Percentiles rank a stretch among this genome's conserved stretches.
These are phyloP conservation scores for Nakaseomyces sp. DNA, from an alignment of 1,139 yeast genomes.

Conservation along the genomic window DNA sequence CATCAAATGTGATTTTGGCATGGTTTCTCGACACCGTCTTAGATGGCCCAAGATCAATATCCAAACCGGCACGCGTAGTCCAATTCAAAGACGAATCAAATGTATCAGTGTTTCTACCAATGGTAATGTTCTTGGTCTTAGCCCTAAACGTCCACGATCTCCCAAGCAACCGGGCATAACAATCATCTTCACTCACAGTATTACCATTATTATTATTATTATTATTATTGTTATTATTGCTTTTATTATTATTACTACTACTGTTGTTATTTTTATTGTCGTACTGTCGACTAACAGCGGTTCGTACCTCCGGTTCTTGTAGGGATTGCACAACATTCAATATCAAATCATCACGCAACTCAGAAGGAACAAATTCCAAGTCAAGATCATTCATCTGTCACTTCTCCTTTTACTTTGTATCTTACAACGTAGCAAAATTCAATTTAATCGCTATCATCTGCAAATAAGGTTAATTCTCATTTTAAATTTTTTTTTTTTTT, in stretches of 20 bases:
- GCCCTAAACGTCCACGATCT: conserved; percentile 86
- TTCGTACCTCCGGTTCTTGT: neutral
- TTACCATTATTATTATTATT: neutral
- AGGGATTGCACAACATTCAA: neutral
- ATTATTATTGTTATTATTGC: too few relatives aligned
- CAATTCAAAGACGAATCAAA: conserved; percentile 12
- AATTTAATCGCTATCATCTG: too few relatives aligned
- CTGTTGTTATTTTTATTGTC: neutral
- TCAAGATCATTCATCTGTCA: neutral
- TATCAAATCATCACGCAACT: neutral
- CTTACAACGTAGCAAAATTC: too few relatives aligned
- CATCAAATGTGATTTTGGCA: conserved; percentile 73
- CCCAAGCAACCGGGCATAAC: conserved; percentile 73
- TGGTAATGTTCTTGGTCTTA: conserved; percentile 46
- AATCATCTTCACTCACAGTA: neutral
- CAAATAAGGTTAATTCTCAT: too few relatives aligned
- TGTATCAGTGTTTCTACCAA: conserved; percentile 74
- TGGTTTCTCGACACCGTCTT: conserved; percentile 89
- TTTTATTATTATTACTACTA: neutral
- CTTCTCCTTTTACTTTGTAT: neutral
- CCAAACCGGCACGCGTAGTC: conserved; percentile 34
- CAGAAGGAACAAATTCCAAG: neutral
- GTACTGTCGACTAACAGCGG: conserved; percentile 2
- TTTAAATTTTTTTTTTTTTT: too few relatives aligned
- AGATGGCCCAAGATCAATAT: conserved; percentile 92